Conservation (phyloP, 2,329 filamentous ascomycete species). For the Phaeosphaeria sp. region DNA sequence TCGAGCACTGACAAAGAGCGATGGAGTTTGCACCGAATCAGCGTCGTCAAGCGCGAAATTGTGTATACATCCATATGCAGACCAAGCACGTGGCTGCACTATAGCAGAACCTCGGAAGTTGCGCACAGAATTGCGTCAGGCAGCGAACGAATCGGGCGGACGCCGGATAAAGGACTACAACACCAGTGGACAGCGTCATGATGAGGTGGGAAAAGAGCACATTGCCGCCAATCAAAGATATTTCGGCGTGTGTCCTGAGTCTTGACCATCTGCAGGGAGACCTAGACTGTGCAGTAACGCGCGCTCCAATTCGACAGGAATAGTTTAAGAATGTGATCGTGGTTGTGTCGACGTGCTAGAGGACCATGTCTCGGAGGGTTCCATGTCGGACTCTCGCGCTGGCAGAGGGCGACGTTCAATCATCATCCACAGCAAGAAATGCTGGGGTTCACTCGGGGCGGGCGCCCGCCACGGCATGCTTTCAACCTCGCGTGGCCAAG, state of each 20-base stretch:
- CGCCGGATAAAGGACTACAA: slow-evolving; percentile 1
- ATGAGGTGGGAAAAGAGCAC: neutral
- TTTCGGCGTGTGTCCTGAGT: neutral
- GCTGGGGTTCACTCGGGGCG: neutral
- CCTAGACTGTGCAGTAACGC: neutral
- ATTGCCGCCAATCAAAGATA: neutral
- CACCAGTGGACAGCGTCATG: neutral
- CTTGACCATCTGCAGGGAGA: neutral
- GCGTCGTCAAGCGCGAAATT: neutral
- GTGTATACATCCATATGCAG: neutral
- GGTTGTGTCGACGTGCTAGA: neutral
- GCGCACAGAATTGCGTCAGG: neutral
- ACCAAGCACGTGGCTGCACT: slow-evolving; percentile 1
- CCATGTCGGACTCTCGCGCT: neutral
- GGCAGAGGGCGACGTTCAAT: neutral
- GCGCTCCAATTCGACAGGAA: neutral
- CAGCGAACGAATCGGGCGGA: slow-evolving; percentile 4
- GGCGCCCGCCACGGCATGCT: neutral
- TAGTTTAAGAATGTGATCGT: neutral
- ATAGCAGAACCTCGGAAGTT: neutral
- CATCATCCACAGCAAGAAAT: neutral
- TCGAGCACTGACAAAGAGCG: neutral
- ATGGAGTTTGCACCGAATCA: neutral
- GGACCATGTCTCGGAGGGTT: neutral
- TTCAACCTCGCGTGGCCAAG: slow-evolving; percentile 1